These are phyloP conservation scores for Myrmaecium sp. DNA, from an alignment of 2,329 filamentous ascomycete species.

Conservation along the genomic window DNA sequence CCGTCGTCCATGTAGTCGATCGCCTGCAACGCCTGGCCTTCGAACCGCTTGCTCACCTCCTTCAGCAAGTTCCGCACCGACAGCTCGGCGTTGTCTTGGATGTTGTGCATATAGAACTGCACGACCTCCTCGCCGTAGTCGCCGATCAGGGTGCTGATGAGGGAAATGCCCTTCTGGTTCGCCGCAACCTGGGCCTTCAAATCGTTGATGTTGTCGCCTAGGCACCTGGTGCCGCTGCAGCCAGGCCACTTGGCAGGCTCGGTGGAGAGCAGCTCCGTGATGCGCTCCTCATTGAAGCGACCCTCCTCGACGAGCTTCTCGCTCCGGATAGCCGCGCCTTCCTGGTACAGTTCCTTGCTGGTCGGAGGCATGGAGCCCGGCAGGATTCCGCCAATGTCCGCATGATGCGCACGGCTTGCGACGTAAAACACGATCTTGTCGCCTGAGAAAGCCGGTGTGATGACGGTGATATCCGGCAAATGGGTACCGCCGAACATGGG, in stretches of 20 bases:
- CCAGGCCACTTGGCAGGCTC: slow-evolving; percentile 61
- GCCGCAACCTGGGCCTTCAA: slow-evolving; percentile 75
- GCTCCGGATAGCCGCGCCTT: slow-evolving; percentile 38
- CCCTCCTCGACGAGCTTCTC: slow-evolving; percentile 60
- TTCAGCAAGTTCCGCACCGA: slow-evolving; percentile 61
- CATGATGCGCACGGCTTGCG: slow-evolving; percentile 64
- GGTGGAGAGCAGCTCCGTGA: slow-evolving; percentile 52
- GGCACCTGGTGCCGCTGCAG: slow-evolving; percentile 61
- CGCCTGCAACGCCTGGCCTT: slow-evolving; percentile 53
- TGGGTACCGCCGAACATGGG: slow-evolving; percentile 74
- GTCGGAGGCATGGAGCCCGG: slow-evolving; percentile 72
- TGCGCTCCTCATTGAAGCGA: slow-evolving; percentile 60
- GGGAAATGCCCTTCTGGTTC: slow-evolving; percentile 68
- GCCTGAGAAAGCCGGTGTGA: slow-evolving; percentile 62
- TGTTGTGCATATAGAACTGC: slow-evolving; percentile 68
- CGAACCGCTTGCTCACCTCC: slow-evolving; percentile 50
- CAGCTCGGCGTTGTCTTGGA: slow-evolving; percentile 64
- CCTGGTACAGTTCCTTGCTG: slow-evolving; percentile 42
- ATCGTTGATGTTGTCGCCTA: slow-evolving; percentile 73
- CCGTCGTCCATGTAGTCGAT: slow-evolving; percentile 81
- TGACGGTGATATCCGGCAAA: slow-evolving; percentile 65
- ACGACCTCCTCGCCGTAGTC: slow-evolving; percentile 67
- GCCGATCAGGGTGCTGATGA: slow-evolving; percentile 57
- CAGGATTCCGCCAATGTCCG: slow-evolving; percentile 69
- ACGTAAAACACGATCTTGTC: slow-evolving; percentile 69